A percentile compares a stretch with the other conserved stretches of the same genome.
These are phyloP conservation scores for Moringa oleifera DNA, from an alignment of 345 rosid genomes.

Conservation along the genomic window DNA sequence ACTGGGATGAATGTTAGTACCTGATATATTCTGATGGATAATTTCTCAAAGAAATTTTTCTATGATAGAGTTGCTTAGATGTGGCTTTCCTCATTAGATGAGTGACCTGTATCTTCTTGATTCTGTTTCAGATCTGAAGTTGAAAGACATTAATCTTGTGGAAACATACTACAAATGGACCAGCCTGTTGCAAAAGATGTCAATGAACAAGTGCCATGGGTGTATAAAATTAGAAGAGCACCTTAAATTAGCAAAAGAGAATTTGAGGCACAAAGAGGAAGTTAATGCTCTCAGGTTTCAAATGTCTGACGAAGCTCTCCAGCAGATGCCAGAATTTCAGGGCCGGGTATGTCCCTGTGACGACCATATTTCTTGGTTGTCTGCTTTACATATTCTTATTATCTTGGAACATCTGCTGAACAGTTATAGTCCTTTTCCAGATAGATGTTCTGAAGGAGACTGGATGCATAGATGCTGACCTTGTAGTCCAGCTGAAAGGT, in stretches of 20 bases:
- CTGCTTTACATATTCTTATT: conserved; percentile 7
- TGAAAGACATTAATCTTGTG: conserved; percentile 63
- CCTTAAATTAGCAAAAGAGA: conserved; percentile 63
- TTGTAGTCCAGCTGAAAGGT: conserved; percentile 92
- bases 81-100: not conserved
- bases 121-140: conserved; percentile 59
- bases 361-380: conserved; percentile 4
- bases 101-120: not conserved
- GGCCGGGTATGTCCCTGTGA: conserved; percentile 62
- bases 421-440: conserved; percentile 38
- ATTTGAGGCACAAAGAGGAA: conserved; percentile 57
- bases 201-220: conserved; percentile 77
- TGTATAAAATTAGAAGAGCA: conserved; percentile 87
- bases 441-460: conserved; percentile 82
- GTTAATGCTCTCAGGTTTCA: conserved; percentile 48
- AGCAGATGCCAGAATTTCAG: conserved; percentile 96
- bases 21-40: too few species aligned
- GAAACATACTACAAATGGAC: conserved; percentile 56
- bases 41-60: too few species aligned
- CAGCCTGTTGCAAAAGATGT: conserved; percentile 66
- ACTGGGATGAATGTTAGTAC: not conserved
- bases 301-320: conserved; percentile 87
- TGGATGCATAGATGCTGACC: conserved; percentile 84
- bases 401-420: conserved; percentile 11
- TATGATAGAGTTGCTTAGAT: too few species aligned